Base-by-base conservation (phyloP, 2,329 filamentous ascomycete species). In the Emericellopsis atlantica region DNA sequence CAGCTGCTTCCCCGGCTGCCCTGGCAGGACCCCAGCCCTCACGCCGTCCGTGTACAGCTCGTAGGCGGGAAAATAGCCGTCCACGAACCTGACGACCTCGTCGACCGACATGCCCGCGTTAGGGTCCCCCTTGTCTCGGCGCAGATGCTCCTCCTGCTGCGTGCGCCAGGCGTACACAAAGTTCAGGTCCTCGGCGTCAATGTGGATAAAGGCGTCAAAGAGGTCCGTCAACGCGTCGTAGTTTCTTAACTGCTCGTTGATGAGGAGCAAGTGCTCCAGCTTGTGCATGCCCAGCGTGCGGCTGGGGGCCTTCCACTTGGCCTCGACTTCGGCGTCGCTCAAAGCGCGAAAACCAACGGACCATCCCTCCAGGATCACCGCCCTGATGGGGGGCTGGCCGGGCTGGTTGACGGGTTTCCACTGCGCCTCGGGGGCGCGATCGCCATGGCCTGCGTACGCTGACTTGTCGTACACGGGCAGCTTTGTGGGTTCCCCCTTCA, bases 331-430 rank as follows among this genome's bases (percentile, higher is more conserved):
- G n/a, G 62, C 55, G 1, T 69, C 58, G 24, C 63, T 51, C 11
- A 89, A 59, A 1, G 81, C 60, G 6, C 79, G 76, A 62, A 95
- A 95, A 3, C 87, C 89, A 11, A 94, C 78, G 57, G 83, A 92
- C 89, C 88, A 95, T 15, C 89, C 88, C 59, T 95, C 88, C 47
- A 95, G 79, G 40, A 95, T 75, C 18, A 95, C 71, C 6, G 90
- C 76, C 21, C 73, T 60, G 21, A 74, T 60, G n/a, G 59, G 65
- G 3, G 54, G 57, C 40, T 73, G 66, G 8, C 69, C 70, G 0
- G 59, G 61, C 36, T 56, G 61, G 48, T 77, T 76, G 44, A 81
- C 69, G 12, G 54, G 53, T 22, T 69, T 62, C 84, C 87, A 93
- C 37, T 69, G 54, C 10, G 60, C 62, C 43, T 72, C 61, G 0